Conservation (phyloP, 2,329 filamentous ascomycete genomes). For the Colletotrichum musae region DNA sequence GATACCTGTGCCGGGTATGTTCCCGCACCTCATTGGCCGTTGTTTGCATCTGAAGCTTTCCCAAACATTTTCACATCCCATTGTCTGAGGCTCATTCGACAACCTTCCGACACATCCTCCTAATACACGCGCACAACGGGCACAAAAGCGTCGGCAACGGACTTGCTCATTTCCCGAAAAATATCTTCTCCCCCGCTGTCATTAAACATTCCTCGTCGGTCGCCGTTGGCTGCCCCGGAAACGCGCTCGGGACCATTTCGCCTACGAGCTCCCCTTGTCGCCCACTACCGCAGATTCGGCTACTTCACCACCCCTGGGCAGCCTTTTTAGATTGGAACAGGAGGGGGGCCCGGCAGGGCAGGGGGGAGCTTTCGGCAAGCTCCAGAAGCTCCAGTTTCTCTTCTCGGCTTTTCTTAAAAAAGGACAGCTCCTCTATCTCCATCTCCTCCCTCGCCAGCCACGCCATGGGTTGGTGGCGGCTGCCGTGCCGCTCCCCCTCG, state of each 20-base stretch:
- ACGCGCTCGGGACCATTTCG: constrained; percentile 39
- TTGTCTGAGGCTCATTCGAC: neutral
- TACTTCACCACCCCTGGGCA: constrained; percentile 26
- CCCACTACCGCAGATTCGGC: constrained; percentile 35
- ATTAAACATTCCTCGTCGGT: constrained; percentile 36
- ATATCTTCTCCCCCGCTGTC: constrained; percentile 25
- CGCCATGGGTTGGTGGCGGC: constrained; percentile 8
- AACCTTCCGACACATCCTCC: constrained; percentile 3
- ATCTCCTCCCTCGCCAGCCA: too few species aligned
- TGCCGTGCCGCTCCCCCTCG: too few species aligned
- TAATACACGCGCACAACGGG: neutral
- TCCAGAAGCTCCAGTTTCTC: constrained; percentile 14
- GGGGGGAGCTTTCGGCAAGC: constrained; percentile 20
- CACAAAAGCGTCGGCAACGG: constrained; percentile 13
- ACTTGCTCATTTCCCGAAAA: constrained; percentile 34
- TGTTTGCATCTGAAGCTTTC: constrained; percentile 4
- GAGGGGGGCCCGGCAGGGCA: constrained; percentile 24
- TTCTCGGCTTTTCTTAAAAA: neutral
- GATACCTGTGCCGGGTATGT: neutral
- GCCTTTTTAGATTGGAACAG: constrained; percentile 35
- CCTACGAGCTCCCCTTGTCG: constrained; percentile 37
- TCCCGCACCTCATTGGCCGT: constrained; percentile 11
- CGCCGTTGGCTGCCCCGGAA: constrained; percentile 36
- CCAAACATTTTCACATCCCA: constrained; percentile 12
- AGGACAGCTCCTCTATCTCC: neutral